phyloP scores from a whole-genome alignment of 805 yeast species.

The Metschnikowia continentalis region DNA sequence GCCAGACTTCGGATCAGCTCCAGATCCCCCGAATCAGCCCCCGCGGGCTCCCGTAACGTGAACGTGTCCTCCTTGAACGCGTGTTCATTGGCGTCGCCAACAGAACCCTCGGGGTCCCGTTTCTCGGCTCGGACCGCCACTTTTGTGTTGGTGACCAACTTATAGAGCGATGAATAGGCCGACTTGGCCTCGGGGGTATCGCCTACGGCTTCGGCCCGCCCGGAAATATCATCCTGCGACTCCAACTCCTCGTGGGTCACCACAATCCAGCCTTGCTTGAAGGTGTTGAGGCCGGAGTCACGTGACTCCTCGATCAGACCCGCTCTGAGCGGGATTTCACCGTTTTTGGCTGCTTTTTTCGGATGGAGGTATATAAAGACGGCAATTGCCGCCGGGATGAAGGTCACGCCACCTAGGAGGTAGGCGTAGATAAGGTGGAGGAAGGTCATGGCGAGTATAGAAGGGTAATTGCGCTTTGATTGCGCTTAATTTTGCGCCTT shows the following conservation, averaged over 20 bases:
- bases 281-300: slow-evolving; percentile 60
- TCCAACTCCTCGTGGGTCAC: slow-evolving; percentile 72
- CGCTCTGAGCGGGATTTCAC: slow-evolving; percentile 40
- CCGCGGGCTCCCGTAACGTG: background rate
- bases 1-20: no score
- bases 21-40: no score
- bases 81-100: background rate
- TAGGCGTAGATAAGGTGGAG: slow-evolving; percentile 43
- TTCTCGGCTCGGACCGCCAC: background rate
- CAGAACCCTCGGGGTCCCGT: background rate
- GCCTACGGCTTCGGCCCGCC: slow-evolving; percentile 38
- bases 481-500: background rate
- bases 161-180: slow-evolving; percentile 59
- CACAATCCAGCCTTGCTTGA: slow-evolving; percentile 71
- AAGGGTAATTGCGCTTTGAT: background rate
- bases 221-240: slow-evolving; percentile 44
- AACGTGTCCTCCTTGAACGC: background rate
- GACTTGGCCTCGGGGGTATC: slow-evolving; percentile 44
- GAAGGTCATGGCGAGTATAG: slow-evolving; percentile 6
- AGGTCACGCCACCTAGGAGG: slow-evolving; percentile 76
- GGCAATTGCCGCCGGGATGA: slow-evolving; percentile 56
- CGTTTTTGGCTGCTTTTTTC: slow-evolving; percentile 19
- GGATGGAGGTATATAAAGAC: slow-evolving; percentile 40
- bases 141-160: slow-evolving; percentile 41
- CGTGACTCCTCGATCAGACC: slow-evolving; percentile 61